These are phyloP conservation scores for Pichia gijzeniarum DNA, from an alignment of 805 yeast genomes.

Conservation along the genomic window DNA sequence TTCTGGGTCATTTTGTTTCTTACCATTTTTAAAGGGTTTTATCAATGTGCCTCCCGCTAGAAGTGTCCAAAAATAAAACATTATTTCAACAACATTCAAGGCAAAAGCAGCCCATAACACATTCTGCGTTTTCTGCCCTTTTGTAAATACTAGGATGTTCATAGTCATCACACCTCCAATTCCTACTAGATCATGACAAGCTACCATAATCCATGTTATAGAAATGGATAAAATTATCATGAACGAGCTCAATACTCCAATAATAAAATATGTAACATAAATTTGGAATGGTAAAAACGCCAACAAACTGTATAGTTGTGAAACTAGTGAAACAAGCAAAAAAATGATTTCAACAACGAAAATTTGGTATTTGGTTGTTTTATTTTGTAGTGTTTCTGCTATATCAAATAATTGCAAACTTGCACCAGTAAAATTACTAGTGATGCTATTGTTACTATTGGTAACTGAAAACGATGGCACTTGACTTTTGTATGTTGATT, in stretches of 20 bases:
- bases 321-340: conserved; percentile 6
- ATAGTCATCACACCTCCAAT: conserved; percentile 11
- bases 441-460: conserved; percentile 4
- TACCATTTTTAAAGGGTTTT: background rate
- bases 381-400: conserved; percentile 10
- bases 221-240: conserved; percentile 10
- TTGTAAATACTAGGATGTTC: conserved; percentile 10
- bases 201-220: conserved; percentile 12
- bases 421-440: conserved; percentile 1
- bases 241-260: background rate
- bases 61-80: conserved; percentile 3
- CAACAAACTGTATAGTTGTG: conserved; percentile 11
- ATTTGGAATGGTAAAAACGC: conserved; percentile 13
- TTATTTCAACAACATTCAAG: conserved; percentile 5
- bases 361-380: conserved; percentile 10
- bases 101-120: conserved; percentile 13
- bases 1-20: conserved; percentile 5
- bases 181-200: conserved; percentile 4
- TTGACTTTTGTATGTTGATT: conserved; percentile 2
- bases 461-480: conserved; percentile 15
- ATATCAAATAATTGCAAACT: conserved; percentile 12
- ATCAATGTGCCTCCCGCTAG: background rate
- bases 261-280: conserved; percentile 1
- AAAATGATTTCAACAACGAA: conserved; percentile 12
- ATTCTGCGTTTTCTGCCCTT: conserved; percentile 7